Evolutionary conservation across 2,329 filamentous ascomycete species (phyloP), one percentile per base, ranked within the genome.

Genomic region (Fusarium bulbicola): DNA sequence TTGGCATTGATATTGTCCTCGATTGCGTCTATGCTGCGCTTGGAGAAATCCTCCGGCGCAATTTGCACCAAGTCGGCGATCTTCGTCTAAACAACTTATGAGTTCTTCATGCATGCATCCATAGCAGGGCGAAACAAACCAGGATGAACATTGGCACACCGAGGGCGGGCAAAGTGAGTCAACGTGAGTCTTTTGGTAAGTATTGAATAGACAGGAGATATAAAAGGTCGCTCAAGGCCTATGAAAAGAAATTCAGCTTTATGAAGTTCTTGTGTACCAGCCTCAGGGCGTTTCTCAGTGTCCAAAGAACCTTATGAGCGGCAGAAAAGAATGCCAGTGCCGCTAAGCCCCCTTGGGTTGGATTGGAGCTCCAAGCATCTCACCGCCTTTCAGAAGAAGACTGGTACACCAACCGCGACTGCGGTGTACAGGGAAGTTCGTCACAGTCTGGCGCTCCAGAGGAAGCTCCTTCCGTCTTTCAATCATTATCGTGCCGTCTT

Each of bases 1-100:
- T 99, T 99, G 72, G 91, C 88, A 81, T 99, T 98, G 84, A 99
- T 96, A 78, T 96, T 96, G 84, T 99, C 95, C 83, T 98, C 95
- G 72, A 99, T 94, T 3, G 95, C 94, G 72, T 95, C 89, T 37
- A 90, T 89, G 79, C 93, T 97, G 68, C 90, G 87, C 82, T 96
- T 96, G 69, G 91, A 89, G 80, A 98, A 97, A 80, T 98, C 93
- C 78, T 94, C 90, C 4, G 96, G 96, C 37, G 90, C 88, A 84
- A 99, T 97, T 83, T 97, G 94, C 75, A 99, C 94, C 76, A 99
- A 88, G 85, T 99, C 96, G 76, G 95, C 92, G 77, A 99, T 91
- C 75, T 96, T 97, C 47, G 95, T 96, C 96, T 97, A 37, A 58
- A 56, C 47, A 64, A 15, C 54, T 50, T 74, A 64, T 70, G 60